Evolutionary conservation across 176 grass and related monocot genomes (phyloP), one percentile per base, ranked within the genome.

Genomic region (Cenchrus purpureus): DNA sequence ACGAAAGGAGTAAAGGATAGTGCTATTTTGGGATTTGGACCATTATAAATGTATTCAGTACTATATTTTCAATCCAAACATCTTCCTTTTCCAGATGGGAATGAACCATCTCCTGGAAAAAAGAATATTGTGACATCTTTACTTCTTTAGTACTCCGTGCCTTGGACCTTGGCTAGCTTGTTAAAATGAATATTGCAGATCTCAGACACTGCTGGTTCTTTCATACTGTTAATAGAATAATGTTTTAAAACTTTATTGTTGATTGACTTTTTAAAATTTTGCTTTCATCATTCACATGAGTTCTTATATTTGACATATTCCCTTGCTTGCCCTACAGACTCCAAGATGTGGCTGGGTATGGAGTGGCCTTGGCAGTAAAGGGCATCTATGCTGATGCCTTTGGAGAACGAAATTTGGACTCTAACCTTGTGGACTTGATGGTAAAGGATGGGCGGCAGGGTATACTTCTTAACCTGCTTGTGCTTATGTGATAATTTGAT

Each of bases 261-360:
- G 49, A 31, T 34, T 57, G 4, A 40, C 16, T 40, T 76, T 12
- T 19, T 7, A 12, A 20, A 56, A 75, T 20, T 75, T 75, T 75
- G 3, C 52, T 56, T 40, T 52, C 73, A 55, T 19, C 25, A 19
- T 53, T 74, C 1, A 6, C 20, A 2, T 34, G 7, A 68, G 62
- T 61, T 86, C 56, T 50, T 65, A 81, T 76, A 37, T 67, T 89
- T 71, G 12, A 32, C 65, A 45, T 20, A 19, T 77, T 53, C 59
- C 31, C 50, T 40, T 84, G 62, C 67, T 71, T 71, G 14, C 25
- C 46, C 43, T 88, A 2, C 75, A 98, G 95, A 88, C 89, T 95
- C 6, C 89, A 91, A 90, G 95, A 98, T 90, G 69, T 93, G 43
- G 91, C 93, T 88, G 95, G 95, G 83, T 98, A 98, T 93, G 92